Percentiles rank a stretch among this genome's conserved stretches.
Evolutionary conservation across 495 filamentous ascomycete species (phyloP).

Genomic region (Viridothelium virens): DNA sequence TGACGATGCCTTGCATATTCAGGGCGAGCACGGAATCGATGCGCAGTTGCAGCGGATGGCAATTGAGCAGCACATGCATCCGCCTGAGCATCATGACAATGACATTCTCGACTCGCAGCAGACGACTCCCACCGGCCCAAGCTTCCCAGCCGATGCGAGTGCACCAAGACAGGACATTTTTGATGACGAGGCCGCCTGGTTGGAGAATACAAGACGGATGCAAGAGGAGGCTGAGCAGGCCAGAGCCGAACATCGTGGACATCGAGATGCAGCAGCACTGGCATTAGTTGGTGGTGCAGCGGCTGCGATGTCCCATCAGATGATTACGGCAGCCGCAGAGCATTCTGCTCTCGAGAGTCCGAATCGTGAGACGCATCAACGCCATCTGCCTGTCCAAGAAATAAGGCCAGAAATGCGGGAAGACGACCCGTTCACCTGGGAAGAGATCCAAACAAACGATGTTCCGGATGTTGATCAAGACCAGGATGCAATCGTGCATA

Average conservation of each 20-base stretch:
- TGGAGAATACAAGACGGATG: slow-evolving; percentile 1
- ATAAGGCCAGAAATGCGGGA: neutral
- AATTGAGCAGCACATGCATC: neutral
- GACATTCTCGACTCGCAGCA: slow-evolving; percentile 33
- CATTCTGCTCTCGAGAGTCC: slow-evolving; percentile 8
- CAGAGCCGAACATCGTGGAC: neutral
- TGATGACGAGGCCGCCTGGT: neutral
- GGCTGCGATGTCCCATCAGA: slow-evolving; percentile 6
- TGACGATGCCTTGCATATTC: neutral
- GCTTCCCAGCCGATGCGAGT: slow-evolving; percentile 18
- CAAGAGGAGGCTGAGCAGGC: neutral
- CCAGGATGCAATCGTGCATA: slow-evolving; percentile 1
- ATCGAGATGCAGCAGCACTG: neutral
- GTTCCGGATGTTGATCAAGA: neutral
- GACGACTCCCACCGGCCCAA: slow-evolving; percentile 31
- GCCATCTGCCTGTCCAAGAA: neutral
- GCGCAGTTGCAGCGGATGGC: slow-evolving; percentile 2
- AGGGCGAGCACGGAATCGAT: neutral
- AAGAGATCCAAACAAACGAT: neutral
- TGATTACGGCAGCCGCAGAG: slow-evolving; percentile 2
- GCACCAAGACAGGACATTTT: neutral
- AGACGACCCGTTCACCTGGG: slow-evolving; percentile 9
- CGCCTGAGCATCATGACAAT: slow-evolving; percentile 23
- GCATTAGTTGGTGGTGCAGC: neutral
- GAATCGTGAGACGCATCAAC: slow-evolving; percentile 6